Conservation (phyloP, 2,329 filamentous ascomycete species). For the Colletotrichum higginsianum region DNA sequence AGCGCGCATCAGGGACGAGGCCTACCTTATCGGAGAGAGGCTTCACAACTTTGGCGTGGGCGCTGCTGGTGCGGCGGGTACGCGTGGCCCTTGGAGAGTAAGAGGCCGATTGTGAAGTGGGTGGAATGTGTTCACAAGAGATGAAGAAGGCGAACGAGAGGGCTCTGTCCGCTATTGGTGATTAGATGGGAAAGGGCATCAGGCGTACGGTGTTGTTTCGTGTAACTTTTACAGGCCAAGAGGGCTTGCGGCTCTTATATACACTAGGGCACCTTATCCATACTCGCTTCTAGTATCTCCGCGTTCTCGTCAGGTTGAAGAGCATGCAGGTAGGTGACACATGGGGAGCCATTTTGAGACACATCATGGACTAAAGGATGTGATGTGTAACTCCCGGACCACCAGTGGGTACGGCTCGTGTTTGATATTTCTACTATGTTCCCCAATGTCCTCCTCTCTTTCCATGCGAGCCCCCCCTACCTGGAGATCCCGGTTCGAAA, state of each 20-base stretch:
- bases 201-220: conserved; percentile 4
- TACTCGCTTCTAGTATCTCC: neutral
- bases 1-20: conserved; percentile 88
- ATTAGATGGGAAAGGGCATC: conserved; percentile 4
- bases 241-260: neutral
- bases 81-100: conserved; percentile 55
- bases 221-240: conserved; percentile 11
- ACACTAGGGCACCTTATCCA: neutral
- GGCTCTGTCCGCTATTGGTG: neutral
- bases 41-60: conserved; percentile 89
- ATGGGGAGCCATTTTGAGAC: too few species aligned
- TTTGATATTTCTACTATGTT: neutral
- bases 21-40: conserved; percentile 94
- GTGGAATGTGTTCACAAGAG: neutral
- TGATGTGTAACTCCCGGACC: neutral
- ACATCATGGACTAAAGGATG: neutral
- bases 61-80: conserved; percentile 54
- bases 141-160: neutral
- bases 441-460: neutral
- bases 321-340: neutral
- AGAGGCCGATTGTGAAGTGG: conserved; percentile 50
- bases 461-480: neutral
- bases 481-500: neutral
- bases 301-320: too few species aligned
- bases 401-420: neutral